Conservation (phyloP, 306 rosid genomes). For the Cucumis hystrix region DNA sequence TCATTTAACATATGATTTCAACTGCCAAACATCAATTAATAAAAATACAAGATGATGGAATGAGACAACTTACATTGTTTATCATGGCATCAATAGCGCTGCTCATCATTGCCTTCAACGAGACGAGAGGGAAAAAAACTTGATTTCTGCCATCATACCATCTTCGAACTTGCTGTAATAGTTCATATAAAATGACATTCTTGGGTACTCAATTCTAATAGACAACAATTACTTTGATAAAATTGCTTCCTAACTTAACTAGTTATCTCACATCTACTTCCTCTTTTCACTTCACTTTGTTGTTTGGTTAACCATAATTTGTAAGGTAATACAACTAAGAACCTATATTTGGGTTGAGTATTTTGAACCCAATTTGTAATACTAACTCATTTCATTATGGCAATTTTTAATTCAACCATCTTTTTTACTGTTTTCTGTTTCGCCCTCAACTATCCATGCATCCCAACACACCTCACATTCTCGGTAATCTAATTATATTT, state of each 20-base stretch:
- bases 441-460: no score
- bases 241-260: not conserved
- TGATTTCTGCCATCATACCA: not conserved
- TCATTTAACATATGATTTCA: not conserved
- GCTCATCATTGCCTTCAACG: not conserved
- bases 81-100: not conserved
- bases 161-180: not conserved
- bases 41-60: not conserved
- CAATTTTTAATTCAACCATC: no score
- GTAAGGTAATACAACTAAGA: no score
- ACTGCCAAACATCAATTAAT: not conserved
- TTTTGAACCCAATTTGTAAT: no score
- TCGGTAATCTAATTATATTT: no score
- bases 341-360: no score
- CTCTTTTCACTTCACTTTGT: not conserved
- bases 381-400: no score
- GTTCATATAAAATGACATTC: not conserved
- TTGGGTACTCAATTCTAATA: not conserved
- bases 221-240: not conserved
- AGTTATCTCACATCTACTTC: not conserved
- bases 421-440: no score
- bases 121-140: not conserved
- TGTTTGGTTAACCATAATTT: no score
- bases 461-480: no score
- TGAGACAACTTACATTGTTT: not conserved